Base-by-base conservation (phyloP, 2,329 filamentous ascomycete genomes). In the Cytospora leucostoma region DNA sequence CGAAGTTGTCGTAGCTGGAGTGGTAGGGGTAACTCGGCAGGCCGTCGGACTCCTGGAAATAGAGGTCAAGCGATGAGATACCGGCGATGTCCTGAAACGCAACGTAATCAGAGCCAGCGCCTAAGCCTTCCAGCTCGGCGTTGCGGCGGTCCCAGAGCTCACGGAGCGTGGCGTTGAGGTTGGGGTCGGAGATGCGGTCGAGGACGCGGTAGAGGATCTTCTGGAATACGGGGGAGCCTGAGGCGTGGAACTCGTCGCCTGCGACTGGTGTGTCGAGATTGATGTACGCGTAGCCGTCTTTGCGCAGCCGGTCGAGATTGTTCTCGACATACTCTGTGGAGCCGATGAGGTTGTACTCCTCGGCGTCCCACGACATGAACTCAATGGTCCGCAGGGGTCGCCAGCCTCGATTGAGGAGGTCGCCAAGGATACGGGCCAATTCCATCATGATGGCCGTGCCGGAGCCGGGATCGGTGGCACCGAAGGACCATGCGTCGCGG, bases 291-390 rank as follows among this genome's bases (percentile, higher is more conserved):
- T 92, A 87, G 0, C 86, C 94, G 69, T 95, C 84, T 19, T 84
- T 79, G 50, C 91, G 88, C 7, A 99, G 81, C 3, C 79, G 74
- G 0, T 93, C 87, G 34, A 92, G 80, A 68, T 94, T 88, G 54
- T 90, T 89, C 77, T 99, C 95, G 53, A 99, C 95, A 71, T 90
- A 94, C 74, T 99, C 95, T 1, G 95, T 98, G 12, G 92, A 96
- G 10, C 95, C 95, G 63, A 97, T 91, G 53, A 95, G 79, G 75
- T 97, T 97, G 79, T 97, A 98, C 75, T 94, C 92, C 69, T 89
- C 89, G 4, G 86, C 95, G 74, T 99, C 95, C 95, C 95, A 99
- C 38, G 92, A 97, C 72, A 93, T 93, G 75, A 99, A 98, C 74
- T 96, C 91, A 67, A 99, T 96, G 4, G 92, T 96, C n/a, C 95